Conservation (phyloP, 148 eudicot species). For the Euryodendron excelsum region DNA sequence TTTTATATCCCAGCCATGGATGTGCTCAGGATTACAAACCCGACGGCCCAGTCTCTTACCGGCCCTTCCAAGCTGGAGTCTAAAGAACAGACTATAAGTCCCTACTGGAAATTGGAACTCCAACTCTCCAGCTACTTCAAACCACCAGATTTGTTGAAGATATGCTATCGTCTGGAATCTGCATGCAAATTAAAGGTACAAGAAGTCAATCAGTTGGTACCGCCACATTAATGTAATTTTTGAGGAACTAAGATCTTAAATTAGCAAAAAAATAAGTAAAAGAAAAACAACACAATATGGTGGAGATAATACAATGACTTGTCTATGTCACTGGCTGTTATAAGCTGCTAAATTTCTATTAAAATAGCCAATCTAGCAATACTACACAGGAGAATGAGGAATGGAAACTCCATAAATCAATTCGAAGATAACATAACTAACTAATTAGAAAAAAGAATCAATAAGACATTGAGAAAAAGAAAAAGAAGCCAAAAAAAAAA, state of each 20-base stretch:
- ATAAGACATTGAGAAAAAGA: not conserved
- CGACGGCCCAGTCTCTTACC: conserved; percentile 54
- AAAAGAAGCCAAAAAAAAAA: not conserved
- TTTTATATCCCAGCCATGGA: conserved; percentile 77
- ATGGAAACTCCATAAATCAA: not conserved
- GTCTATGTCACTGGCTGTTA: not conserved
- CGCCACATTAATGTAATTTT: too few relatives aligned
- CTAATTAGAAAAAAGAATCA: not conserved
- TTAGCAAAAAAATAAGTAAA: not conserved
- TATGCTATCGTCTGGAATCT: conserved; percentile 79
- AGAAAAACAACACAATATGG: not conserved
- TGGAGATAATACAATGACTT: not conserved
- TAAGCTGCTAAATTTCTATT: not conserved
- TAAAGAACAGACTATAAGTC: conserved; percentile 65
- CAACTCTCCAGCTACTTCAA: conserved; percentile 73
- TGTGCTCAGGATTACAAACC: conserved; percentile 45
- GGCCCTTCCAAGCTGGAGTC: conserved; percentile 65
- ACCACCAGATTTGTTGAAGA: conserved; percentile 93
- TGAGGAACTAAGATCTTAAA: not conserved
- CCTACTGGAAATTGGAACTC: conserved; percentile 76
- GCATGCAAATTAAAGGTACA: not conserved
- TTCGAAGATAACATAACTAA: not conserved
- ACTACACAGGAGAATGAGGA: not conserved
- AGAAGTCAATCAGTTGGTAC: not conserved
- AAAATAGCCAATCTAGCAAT: not conserved